Base-by-base conservation (phyloP, 2,329 filamentous ascomycete species). In the Pestalotiopsis sp. region DNA sequence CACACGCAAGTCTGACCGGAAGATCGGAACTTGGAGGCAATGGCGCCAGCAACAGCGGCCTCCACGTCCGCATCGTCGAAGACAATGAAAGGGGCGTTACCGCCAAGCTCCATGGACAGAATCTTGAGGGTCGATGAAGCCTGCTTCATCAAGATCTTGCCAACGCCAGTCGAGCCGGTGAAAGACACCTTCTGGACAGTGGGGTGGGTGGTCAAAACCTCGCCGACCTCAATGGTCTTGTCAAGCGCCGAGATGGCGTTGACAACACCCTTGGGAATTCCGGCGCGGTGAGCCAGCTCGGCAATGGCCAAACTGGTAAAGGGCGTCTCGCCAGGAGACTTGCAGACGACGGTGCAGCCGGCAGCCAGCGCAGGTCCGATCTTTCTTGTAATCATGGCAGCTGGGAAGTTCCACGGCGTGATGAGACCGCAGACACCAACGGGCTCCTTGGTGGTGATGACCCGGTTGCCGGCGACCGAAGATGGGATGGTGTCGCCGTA, bases 1-100 rank as follows among this genome's bases (percentile, higher is more conserved):
- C 92, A 94, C 24, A 98, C 94, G 79, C 96, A 99, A 0, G 96
- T 98, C 84, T 99, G 96, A 44, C 96, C 96, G 0, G 93, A 97
- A 48, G 91, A 94, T 66, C 96, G 92, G 88, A 98, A 98, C 80
- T 98, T 99, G 75, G 89, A 94, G 26, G 90, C 83, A 66, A 98
- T 88, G 61, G 94, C 94, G 30, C 94, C 95, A 0, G 89, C 83
- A 1, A 98, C 94, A 2, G 96, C 96, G 4, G 84, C 82, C 68
- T 98, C 94, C 22, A 98, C 82, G 76, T 98, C 93, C 22, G 95
- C 93, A 75, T 98, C 95, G 75, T 98, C 94, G 76, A 98, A 98
- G 40, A 98, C 94, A 72, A 98, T 98, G 78, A 98, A 97, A 1
- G 95, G 95, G 0, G 95, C 93, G 78, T 98, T 98, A 61, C 95